These are phyloP conservation scores for Thermochaetoides thermophila DNA, from an alignment of 495 filamentous ascomycete species.

Conservation along the genomic window DNA sequence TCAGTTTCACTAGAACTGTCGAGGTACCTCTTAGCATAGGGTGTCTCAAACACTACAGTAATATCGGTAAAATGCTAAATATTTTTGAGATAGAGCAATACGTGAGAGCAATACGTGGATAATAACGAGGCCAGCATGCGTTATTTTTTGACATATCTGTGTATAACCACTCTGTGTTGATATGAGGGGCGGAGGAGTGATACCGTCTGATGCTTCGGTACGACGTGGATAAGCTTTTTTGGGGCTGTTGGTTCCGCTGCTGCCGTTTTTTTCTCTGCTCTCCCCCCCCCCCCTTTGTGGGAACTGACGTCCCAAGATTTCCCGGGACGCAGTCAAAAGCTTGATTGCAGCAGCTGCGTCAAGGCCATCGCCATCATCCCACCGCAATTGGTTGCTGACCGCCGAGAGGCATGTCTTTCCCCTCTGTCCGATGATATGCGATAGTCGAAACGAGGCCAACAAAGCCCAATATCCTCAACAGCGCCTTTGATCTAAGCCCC, in stretches of 20 bases:
- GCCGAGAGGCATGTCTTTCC: constrained; percentile 1
- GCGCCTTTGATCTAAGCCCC: neutral
- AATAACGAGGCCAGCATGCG: too few species aligned
- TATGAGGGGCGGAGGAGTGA: too few species aligned
- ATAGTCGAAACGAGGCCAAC: neutral
- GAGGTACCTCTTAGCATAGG: too few species aligned
- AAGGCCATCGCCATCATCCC: constrained; percentile 4
- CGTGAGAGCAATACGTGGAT: too few species aligned
- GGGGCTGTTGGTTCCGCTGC: neutral
- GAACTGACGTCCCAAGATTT: constrained; percentile 8
- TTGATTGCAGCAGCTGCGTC: neutral
- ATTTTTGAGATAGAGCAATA: too few species aligned
- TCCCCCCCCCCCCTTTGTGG: neutral
- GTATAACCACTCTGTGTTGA: too few species aligned
- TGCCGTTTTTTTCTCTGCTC: constrained; percentile 5
- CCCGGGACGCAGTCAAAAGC: constrained; percentile 6
- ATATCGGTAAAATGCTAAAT: too few species aligned
- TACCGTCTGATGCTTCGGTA: too few species aligned
- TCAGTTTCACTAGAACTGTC: too few species aligned
- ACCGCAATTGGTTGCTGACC: constrained; percentile 8
- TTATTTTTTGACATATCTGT: too few species aligned
- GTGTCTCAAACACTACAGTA: too few species aligned
- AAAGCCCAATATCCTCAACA: neutral
- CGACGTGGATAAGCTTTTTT: too few species aligned
- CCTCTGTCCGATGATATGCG: constrained; percentile 3